Conservation (phyloP, 768 basidiomycete genomes). For the Ephemerocybe angulata region DNA sequence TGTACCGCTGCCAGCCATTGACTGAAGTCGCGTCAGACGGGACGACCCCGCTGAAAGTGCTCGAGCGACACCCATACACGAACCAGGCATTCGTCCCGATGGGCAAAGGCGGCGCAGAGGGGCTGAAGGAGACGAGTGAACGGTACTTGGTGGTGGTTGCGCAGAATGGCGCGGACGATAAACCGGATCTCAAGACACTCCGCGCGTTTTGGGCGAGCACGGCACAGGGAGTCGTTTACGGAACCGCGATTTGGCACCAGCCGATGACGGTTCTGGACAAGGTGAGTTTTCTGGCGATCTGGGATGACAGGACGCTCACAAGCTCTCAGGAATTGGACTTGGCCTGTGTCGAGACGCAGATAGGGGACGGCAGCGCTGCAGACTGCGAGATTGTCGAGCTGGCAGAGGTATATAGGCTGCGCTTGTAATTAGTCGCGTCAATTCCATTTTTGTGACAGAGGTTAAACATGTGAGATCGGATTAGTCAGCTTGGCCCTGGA, state of each 20-base stretch:
- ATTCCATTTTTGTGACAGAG: background rate
- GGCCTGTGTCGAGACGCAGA: slow-evolving; percentile 90
- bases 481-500: background rate
- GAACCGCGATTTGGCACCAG: slow-evolving; percentile 89
- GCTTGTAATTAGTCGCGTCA: slow-evolving; percentile 19
- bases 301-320: slow-evolving; percentile 15
- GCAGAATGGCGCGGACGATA: slow-evolving; percentile 68
- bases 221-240: slow-evolving; percentile 84
- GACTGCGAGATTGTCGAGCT: slow-evolving; percentile 86
- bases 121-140: slow-evolving; percentile 44
- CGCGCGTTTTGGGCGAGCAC: slow-evolving; percentile 80
- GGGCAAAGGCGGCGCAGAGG: slow-evolving; percentile 57
- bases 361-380: slow-evolving; percentile 67
- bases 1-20: slow-evolving; percentile 73
- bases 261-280: slow-evolving; percentile 81
- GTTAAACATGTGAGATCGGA: background rate
- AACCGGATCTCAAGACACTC: slow-evolving; percentile 70
- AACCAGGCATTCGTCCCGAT: slow-evolving; percentile 95
- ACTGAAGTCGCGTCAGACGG: slow-evolving; percentile 44
- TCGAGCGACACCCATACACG: slow-evolving; percentile 87
- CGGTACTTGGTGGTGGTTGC: slow-evolving; percentile 86
- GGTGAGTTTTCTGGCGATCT: slow-evolving; percentile 37
- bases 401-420: slow-evolving; percentile 32
- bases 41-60: slow-evolving; percentile 56
- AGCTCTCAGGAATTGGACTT: slow-evolving; percentile 63